Evolutionary conservation across 768 basidiomycete species (phyloP).

Genomic region (Tubosaeta brunneosetosa): DNA sequence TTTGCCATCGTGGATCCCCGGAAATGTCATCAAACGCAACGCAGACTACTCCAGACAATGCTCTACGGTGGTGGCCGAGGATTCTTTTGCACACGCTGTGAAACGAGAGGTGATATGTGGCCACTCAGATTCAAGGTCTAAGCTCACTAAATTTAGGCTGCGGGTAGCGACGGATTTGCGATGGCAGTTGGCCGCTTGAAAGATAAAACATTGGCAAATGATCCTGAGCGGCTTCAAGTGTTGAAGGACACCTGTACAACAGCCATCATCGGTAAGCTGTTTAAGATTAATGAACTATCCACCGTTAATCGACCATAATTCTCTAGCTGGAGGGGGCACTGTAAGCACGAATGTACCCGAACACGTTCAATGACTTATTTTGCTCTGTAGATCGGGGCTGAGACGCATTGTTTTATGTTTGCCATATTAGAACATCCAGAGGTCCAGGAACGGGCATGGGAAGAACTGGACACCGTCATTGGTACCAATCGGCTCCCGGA

Average conservation of each 20-base stretch:
- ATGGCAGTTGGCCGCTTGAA: constrained; percentile 14
- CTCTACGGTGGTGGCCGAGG: constrained; percentile 9
- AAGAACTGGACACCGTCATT: constrained; percentile 27
- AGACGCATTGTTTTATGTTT: constrained; percentile 29
- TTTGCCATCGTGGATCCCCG: constrained; percentile 24
- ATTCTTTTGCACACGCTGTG: constrained; percentile 11
- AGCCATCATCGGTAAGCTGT: neutral
- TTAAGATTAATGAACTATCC: neutral
- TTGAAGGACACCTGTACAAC: neutral
- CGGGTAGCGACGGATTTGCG: constrained; percentile 5
- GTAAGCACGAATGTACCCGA: neutral
- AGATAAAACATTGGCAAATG: neutral
- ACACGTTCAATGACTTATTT: neutral
- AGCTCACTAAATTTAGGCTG: constrained; percentile 6
- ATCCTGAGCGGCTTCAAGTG: neutral
- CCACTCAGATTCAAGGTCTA: neutral
- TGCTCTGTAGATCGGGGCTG: constrained; percentile 9
- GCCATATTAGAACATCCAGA: constrained; percentile 31
- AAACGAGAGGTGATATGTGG: constrained; percentile 8
- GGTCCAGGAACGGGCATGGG: constrained; percentile 28
- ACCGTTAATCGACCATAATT: neutral
- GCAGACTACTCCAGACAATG: constrained; percentile 10
- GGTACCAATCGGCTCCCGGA: constrained; percentile 27
- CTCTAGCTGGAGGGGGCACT: constrained; percentile 20
- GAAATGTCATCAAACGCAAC: constrained; percentile 24